A percentile compares a stretch with the other conserved stretches of the same genome.
Conservation (phyloP, 176 grass and related monocot genomes). For the Eleusine indica region DNA sequence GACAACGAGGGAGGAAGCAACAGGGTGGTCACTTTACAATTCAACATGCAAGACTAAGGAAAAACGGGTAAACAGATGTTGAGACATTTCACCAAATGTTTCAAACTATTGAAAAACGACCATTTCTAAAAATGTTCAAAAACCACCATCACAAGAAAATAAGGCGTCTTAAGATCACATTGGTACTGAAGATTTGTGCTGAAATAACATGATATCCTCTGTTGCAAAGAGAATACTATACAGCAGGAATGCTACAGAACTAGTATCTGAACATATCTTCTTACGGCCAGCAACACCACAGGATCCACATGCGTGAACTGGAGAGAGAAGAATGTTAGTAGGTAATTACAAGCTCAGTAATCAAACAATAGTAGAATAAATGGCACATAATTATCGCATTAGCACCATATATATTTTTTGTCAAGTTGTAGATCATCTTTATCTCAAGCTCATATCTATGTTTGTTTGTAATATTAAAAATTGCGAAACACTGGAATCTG, state of each 20-base stretch:
- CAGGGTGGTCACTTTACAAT: not conserved
- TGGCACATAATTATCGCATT: not conserved
- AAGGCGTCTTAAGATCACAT: not conserved
- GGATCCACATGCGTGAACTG: conserved; percentile 36
- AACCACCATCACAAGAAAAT: not conserved
- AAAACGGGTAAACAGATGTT: not conserved
- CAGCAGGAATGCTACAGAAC: conserved; percentile 27
- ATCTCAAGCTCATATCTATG: not conserved
- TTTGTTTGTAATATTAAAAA: not conserved
- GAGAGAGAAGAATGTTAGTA: conserved; percentile 5
- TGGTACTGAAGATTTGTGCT: not conserved
- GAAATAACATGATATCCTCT: conserved; percentile 15
- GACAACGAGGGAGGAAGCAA: not conserved
- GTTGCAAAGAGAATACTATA: conserved; percentile 37
- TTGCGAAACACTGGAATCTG: not conserved
- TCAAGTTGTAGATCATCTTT: not conserved
- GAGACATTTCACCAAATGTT: conserved; percentile 14
- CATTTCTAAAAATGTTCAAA: not conserved
- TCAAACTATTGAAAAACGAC: conserved; percentile 34
- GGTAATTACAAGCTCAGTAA: not conserved
- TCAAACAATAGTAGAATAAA: not conserved
- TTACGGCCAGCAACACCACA: conserved; percentile 14
- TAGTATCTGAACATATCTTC: conserved; percentile 37
- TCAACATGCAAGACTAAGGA: conserved; percentile 37
- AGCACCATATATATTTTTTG: not conserved